Evolutionary conservation across 768 basidiomycete species (phyloP), one percentile per base, ranked within the genome.

Genomic region (Lepiota venenata): DNA sequence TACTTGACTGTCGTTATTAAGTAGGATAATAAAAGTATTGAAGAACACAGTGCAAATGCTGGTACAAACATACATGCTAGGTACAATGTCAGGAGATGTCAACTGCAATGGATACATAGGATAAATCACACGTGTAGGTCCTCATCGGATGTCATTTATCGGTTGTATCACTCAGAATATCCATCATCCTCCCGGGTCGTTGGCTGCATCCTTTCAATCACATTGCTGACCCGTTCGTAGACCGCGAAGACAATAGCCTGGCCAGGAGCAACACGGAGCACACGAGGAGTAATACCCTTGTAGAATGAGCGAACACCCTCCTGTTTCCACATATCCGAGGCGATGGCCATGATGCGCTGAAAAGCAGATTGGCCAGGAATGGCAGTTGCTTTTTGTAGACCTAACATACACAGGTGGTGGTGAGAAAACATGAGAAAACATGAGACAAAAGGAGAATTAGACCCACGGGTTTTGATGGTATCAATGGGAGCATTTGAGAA

Each of bases 171-270:
- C 25, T 25, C 91, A 50, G 85, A 81, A 68, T 86, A 89, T 43
- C 69, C 66, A 59, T 87, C 82, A 35, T 87, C 87, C 56, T 80
- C 81, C 37, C 73, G 71, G 18, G 74, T 69, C 18, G 74, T 75
- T 42, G 82, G 82, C 55, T 66, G 75, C 50, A 92, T 74, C 51
- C 68, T 74, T 77, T 96, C 94, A 53, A 96, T 87, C 37, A 79
- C 52, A 62, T 65, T 71, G 69, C 88, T 85, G 57, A 98, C 88
- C 47, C 88, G 78, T 73, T 99, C 96, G 64, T 98, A 98, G 22
- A 99, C 96, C 11, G 96, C 92, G 64, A 98, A 98, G 35, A 98
- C 96, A 60, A 98, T 91, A 2, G 95, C 95, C 68, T 93, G 92
- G 1, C 96, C 97, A 7, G 97, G 97, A 2, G 97, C 97, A 42